phyloP scores from a whole-genome alignment of 2,329 filamentous ascomycete genomes.

The Sporothrix pseudoabietina region DNA sequence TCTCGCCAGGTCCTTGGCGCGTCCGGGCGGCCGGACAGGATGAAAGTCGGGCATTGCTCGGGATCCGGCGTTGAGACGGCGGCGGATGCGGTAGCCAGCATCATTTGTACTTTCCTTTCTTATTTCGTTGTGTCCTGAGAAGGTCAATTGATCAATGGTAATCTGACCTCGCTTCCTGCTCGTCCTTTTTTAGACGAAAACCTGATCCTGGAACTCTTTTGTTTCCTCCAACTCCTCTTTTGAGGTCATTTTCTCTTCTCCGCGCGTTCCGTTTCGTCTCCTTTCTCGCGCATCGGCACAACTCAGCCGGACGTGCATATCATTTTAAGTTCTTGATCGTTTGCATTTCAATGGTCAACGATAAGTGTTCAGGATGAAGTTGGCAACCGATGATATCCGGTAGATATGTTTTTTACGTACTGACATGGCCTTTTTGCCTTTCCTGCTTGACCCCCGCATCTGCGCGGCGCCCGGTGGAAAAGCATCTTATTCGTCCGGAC shows the following conservation, averaged over 20 bases:
- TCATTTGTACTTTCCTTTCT: not conserved
- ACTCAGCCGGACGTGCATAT: not conserved
- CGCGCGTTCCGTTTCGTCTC: not conserved
- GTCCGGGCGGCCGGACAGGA: conserved; percentile 16
- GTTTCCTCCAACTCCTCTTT: not conserved
- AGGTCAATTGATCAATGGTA: not conserved
- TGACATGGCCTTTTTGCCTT: not conserved
- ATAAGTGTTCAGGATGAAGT: not conserved
- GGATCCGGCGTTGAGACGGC: conserved; percentile 5
- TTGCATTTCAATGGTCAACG: not conserved
- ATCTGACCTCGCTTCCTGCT: not conserved
- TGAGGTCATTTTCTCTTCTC: not conserved
- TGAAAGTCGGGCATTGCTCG: conserved; percentile 17
- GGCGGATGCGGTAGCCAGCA: not conserved
- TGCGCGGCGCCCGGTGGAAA: not conserved
- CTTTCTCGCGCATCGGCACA: conserved; percentile 5
- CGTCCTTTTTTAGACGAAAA: not conserved
- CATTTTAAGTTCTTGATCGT: not conserved
- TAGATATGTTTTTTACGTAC: not conserved
- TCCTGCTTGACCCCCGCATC: conserved; percentile 1
- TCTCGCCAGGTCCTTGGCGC: not conserved
- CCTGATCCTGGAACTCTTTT: not conserved
- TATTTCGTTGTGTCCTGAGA: too few relatives aligned
- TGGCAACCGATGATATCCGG: not conserved
- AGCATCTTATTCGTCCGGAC: not conserved